phyloP scores from a whole-genome alignment of 306 rosid species.

The Ochetophila trinervis region DNA sequence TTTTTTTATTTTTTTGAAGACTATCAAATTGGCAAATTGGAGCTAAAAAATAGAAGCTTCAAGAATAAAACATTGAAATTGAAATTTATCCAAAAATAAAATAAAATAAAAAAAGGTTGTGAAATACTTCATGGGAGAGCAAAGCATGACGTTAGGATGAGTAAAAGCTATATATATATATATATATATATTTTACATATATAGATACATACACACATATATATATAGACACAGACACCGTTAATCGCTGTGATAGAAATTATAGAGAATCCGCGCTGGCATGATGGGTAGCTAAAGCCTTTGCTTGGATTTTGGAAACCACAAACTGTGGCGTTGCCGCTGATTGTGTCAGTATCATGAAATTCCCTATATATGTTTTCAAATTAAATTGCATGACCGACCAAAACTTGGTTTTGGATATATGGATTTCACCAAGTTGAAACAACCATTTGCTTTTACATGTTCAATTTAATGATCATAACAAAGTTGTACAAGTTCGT shows the following conservation, averaged over 20 bases:
- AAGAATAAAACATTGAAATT: not conserved
- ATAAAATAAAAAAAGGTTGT: too few relatives aligned
- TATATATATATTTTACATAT: too few relatives aligned
- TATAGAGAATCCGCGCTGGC: not conserved
- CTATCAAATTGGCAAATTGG: not conserved
- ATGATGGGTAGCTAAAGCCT: not conserved
- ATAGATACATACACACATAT: too few relatives aligned
- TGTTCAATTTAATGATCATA: not conserved
- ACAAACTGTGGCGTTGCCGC: slow-evolving; percentile 18
- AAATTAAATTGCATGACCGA: slow-evolving; percentile 2
- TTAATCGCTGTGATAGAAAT: too few relatives aligned
- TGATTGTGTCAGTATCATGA: slow-evolving; percentile 14
- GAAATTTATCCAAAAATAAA: not conserved
- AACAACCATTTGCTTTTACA: not conserved
- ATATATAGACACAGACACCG: too few relatives aligned
- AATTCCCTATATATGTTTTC: not conserved
- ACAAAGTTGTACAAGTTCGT: slow-evolving; percentile 5
- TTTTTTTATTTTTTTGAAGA: not conserved
- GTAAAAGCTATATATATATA: not conserved
- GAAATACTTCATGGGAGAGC: not conserved
- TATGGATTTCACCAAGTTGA: slow-evolving; percentile 1
- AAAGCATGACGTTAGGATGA: not conserved
- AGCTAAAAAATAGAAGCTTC: not conserved
- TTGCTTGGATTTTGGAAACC: not conserved
- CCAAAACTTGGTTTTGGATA: slow-evolving; percentile 13